Conservation (phyloP, 2,329 filamentous ascomycete genomes). For the Exophiala calicioides region DNA sequence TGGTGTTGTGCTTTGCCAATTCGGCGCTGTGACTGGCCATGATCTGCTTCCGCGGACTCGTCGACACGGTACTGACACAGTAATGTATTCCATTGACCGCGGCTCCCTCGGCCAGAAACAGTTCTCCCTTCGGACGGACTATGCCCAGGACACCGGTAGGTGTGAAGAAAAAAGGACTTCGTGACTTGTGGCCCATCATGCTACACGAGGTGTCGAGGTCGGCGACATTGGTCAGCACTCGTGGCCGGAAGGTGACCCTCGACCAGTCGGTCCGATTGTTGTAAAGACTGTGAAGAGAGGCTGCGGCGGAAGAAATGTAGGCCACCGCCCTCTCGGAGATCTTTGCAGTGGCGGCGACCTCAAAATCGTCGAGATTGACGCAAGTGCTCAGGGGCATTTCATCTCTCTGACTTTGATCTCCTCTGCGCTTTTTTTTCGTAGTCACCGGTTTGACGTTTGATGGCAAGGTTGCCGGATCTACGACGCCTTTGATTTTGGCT, state of each 20-base stretch:
- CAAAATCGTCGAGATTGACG: conserved; percentile 13
- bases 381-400: conserved; percentile 9
- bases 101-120: conserved; percentile 38
- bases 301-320: conserved; percentile 11
- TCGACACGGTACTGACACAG: conserved; percentile 38
- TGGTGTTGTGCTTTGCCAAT: no score
- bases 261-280: conserved; percentile 22
- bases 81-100: conserved; percentile 38
- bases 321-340: conserved; percentile 7
- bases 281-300: conserved; percentile 18
- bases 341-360: conserved; percentile 3
- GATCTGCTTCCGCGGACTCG: conserved; percentile 36
- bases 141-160: conserved; percentile 40
- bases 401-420: no score
- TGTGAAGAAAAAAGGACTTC: conserved; percentile 41
- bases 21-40: conserved; percentile 17
- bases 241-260: conserved; percentile 40
- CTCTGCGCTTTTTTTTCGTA: no score
- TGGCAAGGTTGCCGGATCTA: no score
- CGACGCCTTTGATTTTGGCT: no score
- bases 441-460: no score
- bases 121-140: conserved; percentile 38
- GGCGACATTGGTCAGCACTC: conserved; percentile 45
- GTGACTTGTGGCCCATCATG: conserved; percentile 38
- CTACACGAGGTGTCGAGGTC: conserved; percentile 1